These are phyloP conservation scores for Leptographium flavum DNA, from an alignment of 2,329 filamentous ascomycete species.

Conservation along the genomic window DNA sequence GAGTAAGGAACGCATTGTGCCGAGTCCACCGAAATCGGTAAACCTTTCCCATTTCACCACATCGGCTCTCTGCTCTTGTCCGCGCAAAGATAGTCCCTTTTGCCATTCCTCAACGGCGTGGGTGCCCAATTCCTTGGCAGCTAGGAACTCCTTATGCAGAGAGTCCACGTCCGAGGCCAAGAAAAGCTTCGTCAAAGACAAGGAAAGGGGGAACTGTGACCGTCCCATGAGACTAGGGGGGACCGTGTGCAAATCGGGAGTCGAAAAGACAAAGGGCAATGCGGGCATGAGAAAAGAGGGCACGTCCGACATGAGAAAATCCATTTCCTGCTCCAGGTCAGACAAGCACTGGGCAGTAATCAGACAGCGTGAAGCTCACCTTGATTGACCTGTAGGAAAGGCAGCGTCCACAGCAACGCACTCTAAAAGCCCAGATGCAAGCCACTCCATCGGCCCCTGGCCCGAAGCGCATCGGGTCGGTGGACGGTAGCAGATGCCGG, in stretches of 20 bases:
- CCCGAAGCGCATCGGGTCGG: constrained; percentile 40
- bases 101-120: constrained; percentile 64
- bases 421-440: constrained; percentile 57
- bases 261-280: constrained; percentile 55
- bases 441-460: constrained; percentile 47
- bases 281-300: constrained; percentile 50
- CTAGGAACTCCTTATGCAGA: constrained; percentile 46
- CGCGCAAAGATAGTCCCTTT: constrained; percentile 55
- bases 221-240: constrained; percentile 39
- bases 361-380: constrained; percentile 31
- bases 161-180: constrained; percentile 46
- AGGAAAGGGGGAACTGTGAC: constrained; percentile 27
- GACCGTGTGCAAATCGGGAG: constrained; percentile 45
- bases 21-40: constrained; percentile 33
- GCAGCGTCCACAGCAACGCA: constrained; percentile 53
- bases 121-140: constrained; percentile 50
- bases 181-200: constrained; percentile 51
- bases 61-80: constrained; percentile 45
- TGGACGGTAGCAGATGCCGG: constrained; percentile 13
- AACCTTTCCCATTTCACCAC: constrained; percentile 63
- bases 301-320: constrained; percentile 45
- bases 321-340: constrained; percentile 45
- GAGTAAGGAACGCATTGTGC: constrained; percentile 22
- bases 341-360: background rate
- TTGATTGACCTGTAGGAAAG: constrained; percentile 46